Evolutionary conservation across 169 alveolate species (phyloP).

Genomic region (Babesia gibsoni): DNA sequence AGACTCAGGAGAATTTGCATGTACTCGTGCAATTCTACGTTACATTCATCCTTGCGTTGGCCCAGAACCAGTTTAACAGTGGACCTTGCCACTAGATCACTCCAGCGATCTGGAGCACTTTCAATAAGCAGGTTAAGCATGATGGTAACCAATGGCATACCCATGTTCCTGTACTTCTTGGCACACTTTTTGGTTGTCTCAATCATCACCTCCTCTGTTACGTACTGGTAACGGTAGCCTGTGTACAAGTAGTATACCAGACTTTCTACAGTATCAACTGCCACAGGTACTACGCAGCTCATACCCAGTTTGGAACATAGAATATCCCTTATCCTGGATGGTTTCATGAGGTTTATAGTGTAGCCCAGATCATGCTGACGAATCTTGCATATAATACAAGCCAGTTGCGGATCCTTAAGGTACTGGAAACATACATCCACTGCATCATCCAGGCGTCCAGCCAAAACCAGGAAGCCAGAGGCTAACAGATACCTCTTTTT

Average conservation of each 20-base stretch:
- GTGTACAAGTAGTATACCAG: constrained; percentile 30
- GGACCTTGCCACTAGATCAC: not conserved
- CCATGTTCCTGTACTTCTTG: not conserved
- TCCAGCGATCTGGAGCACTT: not conserved
- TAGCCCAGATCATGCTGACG: constrained; percentile 1
- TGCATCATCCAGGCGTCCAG: constrained; percentile 47
- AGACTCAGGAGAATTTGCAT: not conserved
- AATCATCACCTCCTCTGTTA: not conserved
- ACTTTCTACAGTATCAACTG: constrained; percentile 4
- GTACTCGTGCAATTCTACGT: not conserved
- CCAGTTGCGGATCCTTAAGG: constrained; percentile 40
- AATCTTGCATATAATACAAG: constrained; percentile 24
- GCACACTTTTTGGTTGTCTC: constrained; percentile 3
- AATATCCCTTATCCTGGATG: constrained; percentile 3
- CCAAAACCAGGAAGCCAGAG: constrained; percentile 45
- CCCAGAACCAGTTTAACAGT: not conserved
- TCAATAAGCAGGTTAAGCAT: not conserved
- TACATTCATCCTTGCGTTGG: not conserved
- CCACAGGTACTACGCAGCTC: not conserved
- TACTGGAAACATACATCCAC: constrained; percentile 57
- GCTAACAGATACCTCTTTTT: constrained; percentile 54
- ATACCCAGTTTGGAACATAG: not conserved
- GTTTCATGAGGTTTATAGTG: not conserved
- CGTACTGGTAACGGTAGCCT: constrained; percentile 3
- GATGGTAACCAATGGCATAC: constrained; percentile 16